phyloP scores from a whole-genome alignment of 2,329 filamentous ascomycete genomes.

The Fusarium annulatum region DNA sequence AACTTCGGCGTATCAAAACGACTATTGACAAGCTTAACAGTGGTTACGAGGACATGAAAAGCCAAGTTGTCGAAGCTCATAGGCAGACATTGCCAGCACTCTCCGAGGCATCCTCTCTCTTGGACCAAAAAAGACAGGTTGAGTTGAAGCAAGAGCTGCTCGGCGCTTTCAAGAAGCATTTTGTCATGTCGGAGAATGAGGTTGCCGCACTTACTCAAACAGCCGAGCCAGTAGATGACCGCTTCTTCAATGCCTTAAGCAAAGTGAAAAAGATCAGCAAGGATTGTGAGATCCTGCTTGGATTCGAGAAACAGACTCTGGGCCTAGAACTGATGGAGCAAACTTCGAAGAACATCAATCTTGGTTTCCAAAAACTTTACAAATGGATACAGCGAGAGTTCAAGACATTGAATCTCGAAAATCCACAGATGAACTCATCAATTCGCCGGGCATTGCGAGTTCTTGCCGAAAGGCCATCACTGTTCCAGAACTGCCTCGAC shows the following conservation, averaged over 20 bases:
- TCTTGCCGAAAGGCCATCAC: conserved; percentile 85
- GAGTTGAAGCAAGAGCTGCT: conserved; percentile 85
- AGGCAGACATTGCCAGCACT: conserved; percentile 79
- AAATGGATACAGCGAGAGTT: conserved; percentile 96
- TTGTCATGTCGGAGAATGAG: conserved; percentile 86
- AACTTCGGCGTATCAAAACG: conserved; percentile 85
- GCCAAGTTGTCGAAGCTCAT: conserved; percentile 79
- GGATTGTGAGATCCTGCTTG: conserved; percentile 89
- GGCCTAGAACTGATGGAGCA: conserved; percentile 93
- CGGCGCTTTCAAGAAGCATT: conserved; percentile 81
- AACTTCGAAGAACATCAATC: conserved; percentile 85
- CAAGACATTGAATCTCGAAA: conserved; percentile 91
- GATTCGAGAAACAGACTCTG: conserved; percentile 87
- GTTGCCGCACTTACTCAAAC: conserved; percentile 78
- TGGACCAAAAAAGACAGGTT: conserved; percentile 77
- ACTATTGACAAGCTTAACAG: conserved; percentile 83
- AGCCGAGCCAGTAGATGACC: conserved; percentile 84
- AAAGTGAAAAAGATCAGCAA: conserved; percentile 88
- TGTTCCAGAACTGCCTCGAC: conserved; percentile 94
- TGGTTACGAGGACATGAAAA: conserved; percentile 83
- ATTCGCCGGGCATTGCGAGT: conserved; percentile 87
- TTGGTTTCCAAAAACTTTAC: conserved; percentile 94
- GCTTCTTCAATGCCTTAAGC: conserved; percentile 81
- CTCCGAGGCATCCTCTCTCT: conserved; percentile 78
- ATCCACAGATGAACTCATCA: conserved; percentile 87